Evolutionary conservation across 441 rosid species (phyloP).

Genomic region (Erodium texanum): DNA sequence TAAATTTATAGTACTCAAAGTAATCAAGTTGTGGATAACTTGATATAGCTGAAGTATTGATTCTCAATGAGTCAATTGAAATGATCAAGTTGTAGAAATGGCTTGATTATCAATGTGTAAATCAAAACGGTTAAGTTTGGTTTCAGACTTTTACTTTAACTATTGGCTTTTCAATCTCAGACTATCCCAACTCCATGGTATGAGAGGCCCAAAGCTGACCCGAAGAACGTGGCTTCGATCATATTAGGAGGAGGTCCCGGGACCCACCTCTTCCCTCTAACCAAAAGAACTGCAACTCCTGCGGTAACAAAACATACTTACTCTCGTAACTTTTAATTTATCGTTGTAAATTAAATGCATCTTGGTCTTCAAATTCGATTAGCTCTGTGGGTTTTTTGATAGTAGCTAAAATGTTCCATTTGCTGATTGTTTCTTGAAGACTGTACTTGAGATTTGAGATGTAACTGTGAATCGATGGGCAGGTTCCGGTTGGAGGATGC

Average conservation of each 20-base stretch:
- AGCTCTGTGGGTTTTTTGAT: too few relatives aligned
- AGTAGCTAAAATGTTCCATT: too few relatives aligned
- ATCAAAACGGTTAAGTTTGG: not conserved
- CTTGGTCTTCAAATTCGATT: not conserved
- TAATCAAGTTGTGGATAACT: not conserved
- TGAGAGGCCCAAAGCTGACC: slow-evolving; percentile 57
- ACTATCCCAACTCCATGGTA: slow-evolving; percentile 35
- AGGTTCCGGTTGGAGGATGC: slow-evolving; percentile 95
- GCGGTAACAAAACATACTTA: slow-evolving; percentile 43
- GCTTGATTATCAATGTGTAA: not conserved
- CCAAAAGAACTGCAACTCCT: slow-evolving; percentile 75
- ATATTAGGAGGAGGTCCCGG: slow-evolving; percentile 94
- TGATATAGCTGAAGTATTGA: not conserved
- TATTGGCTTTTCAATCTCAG: slow-evolving; percentile 26
- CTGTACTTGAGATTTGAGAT: not conserved
- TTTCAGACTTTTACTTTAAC: not conserved
- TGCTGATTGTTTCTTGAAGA: too few relatives aligned
- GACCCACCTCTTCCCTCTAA: slow-evolving; percentile 79
- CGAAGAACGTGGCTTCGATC: slow-evolving; percentile 73
- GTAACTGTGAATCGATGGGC: slow-evolving; percentile 13
- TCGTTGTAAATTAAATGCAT: not conserved
- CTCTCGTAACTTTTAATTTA: too few relatives aligned
- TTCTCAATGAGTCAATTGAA: not conserved
- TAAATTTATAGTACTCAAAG: not conserved
- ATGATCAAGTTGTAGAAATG: not conserved